Evolutionary conservation across 192 early-diverging fungal genomes (phyloP).

Genomic region (Pecoramyces ruminantium): DNA sequence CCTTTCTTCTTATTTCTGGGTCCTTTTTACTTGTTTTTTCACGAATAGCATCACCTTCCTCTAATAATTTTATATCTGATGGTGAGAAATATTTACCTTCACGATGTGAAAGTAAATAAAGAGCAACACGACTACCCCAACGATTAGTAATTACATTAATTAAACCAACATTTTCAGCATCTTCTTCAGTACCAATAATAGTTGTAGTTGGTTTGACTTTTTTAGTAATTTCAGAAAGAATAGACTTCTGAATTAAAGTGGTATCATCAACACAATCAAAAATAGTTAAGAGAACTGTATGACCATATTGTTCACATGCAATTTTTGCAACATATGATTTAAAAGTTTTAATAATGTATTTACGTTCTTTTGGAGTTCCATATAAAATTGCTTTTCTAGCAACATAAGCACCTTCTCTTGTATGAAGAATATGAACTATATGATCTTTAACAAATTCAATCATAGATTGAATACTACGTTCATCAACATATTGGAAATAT

Average conservation of each 20-base stretch:
- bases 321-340: constrained; percentile 66
- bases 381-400: constrained; percentile 66
- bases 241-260: constrained; percentile 56
- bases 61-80: constrained; percentile 50
- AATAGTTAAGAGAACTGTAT: constrained; percentile 61
- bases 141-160: constrained; percentile 31
- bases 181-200: constrained; percentile 21
- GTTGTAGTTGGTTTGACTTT: constrained; percentile 6
- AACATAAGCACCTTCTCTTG: constrained; percentile 73
- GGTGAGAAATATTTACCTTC: constrained; percentile 51
- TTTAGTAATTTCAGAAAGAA: constrained; percentile 36
- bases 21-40: constrained; percentile 70
- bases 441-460: constrained; percentile 67
- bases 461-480: constrained; percentile 33
- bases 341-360: constrained; percentile 71
- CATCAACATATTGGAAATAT: constrained; percentile 52
- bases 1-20: constrained; percentile 32
- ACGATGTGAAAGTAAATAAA: constrained; percentile 69
- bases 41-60: constrained; percentile 47
- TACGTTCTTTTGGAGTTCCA: constrained; percentile 75
- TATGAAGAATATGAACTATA: constrained; percentile 75
- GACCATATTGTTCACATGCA: constrained; percentile 74
- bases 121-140: not conserved
- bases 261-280: constrained; percentile 91
- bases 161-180: constrained; percentile 57